Percentiles rank a stretch among this genome's conserved stretches.
Evolutionary conservation across 1,284 basidiomycete species (phyloP).

Genomic region (Abortiporus biennis): DNA sequence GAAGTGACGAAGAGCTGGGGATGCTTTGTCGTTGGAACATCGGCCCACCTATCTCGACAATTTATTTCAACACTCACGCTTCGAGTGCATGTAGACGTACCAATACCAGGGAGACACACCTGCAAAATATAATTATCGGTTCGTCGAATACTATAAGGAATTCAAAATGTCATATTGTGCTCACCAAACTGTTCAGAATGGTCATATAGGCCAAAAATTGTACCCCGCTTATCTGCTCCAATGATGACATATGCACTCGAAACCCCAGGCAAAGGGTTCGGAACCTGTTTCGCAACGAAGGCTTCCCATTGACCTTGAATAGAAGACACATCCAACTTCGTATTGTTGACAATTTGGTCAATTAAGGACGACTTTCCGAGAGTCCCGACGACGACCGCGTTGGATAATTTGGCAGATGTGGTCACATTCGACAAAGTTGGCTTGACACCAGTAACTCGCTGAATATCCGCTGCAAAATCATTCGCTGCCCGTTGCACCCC

Average conservation of each 20-base stretch:
- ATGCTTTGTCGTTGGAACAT: conserved; percentile 52
- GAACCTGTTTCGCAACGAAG: conserved; percentile 45
- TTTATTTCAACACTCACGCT: neutral
- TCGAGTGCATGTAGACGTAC: conserved; percentile 24
- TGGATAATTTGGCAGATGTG: conserved; percentile 14
- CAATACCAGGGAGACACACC: conserved; percentile 63
- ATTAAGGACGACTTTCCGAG: conserved; percentile 57
- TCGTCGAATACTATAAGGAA: neutral
- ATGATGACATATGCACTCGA: conserved; percentile 57
- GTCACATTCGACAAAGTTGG: conserved; percentile 42
- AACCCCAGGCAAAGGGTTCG: conserved; percentile 51
- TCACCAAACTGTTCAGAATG: conserved; percentile 66
- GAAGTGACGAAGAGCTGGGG: conserved; percentile 41
- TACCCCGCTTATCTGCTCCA: conserved; percentile 60
- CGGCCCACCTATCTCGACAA: conserved; percentile 49
- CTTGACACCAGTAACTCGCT: conserved; percentile 47
- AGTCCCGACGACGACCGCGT: conserved; percentile 58
- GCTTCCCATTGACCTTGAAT: conserved; percentile 62
- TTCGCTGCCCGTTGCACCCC: conserved; percentile 57
- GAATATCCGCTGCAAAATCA: conserved; percentile 57
- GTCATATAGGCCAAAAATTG: conserved; percentile 65
- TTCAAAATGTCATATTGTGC: conserved; percentile 12
- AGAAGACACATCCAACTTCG: conserved; percentile 46
- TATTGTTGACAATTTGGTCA: conserved; percentile 42
- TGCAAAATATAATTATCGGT: conserved; percentile 14